Evolutionary conservation across 495 filamentous ascomycete genomes (phyloP).

Genomic region (Venustampulla echinocandica): DNA sequence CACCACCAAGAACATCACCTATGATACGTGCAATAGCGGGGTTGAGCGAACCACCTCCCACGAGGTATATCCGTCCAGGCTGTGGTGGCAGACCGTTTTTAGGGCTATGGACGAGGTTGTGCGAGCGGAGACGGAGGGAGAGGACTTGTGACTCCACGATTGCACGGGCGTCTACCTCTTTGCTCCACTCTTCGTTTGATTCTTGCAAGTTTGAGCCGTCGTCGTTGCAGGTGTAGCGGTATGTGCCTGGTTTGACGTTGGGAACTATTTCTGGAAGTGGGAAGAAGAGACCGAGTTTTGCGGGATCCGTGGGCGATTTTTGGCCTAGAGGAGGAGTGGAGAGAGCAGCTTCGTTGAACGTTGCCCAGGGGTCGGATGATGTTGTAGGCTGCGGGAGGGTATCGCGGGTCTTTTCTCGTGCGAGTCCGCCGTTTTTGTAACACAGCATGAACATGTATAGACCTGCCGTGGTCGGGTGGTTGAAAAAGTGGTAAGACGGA

Average conservation of each 20-base stretch:
- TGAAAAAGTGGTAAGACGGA: slow-evolving; percentile 81
- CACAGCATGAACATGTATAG: slow-evolving; percentile 99
- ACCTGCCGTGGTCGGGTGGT: slow-evolving; percentile 72
- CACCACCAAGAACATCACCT: slow-evolving; percentile 79
- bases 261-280: slow-evolving; percentile 93
- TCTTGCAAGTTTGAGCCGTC: slow-evolving; percentile 41
- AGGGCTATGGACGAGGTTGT: slow-evolving; percentile 55
- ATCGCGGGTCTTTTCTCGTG: slow-evolving; percentile 82
- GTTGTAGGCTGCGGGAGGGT: slow-evolving; percentile 35
- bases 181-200: slow-evolving; percentile 39
- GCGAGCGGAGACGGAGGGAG: slow-evolving; percentile 75
- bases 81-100: slow-evolving; percentile 58
- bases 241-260: slow-evolving; percentile 73
- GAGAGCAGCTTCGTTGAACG: slow-evolving; percentile 63
- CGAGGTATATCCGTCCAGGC: slow-evolving; percentile 83
- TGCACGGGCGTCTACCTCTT: slow-evolving; percentile 64
- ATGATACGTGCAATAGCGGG: slow-evolving; percentile 72
- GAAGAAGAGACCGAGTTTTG: slow-evolving; percentile 87
- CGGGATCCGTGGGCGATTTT: slow-evolving; percentile 39
- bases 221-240: slow-evolving; percentile 62
- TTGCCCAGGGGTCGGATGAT: slow-evolving; percentile 53
- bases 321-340: slow-evolving; percentile 60
- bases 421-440: slow-evolving; percentile 95
- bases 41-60: slow-evolving; percentile 84
- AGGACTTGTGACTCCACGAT: slow-evolving; percentile 94